A percentile compares a stretch with the other conserved stretches of the same genome.
These are phyloP conservation scores for Dillenia suffruticosa DNA, from an alignment of 164 flowering plant genomes.

Conservation along the genomic window DNA sequence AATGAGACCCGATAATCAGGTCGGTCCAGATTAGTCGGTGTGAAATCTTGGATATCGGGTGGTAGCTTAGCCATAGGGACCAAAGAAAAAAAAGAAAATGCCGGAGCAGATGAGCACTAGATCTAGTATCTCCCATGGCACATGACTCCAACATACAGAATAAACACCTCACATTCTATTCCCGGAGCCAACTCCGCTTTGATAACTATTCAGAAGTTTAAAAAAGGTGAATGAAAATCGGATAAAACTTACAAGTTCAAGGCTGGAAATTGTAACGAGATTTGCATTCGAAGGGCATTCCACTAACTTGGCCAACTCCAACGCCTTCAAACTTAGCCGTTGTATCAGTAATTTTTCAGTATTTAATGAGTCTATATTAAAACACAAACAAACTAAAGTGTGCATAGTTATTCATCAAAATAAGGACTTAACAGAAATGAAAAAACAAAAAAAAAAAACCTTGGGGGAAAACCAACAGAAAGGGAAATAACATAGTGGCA, in stretches of 20 bases:
- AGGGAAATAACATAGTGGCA: conserved; percentile 60
- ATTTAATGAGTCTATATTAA: background rate
- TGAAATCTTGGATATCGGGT: no score
- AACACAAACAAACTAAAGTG: no score
- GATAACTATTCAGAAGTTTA: background rate
- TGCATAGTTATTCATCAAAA: no score
- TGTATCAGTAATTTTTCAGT: conserved; percentile 36
- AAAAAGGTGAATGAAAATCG: background rate
- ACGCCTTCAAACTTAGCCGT: conserved; percentile 54
- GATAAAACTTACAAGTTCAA: conserved; percentile 24
- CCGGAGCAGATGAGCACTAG: no score
- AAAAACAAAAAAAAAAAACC: conserved; percentile 36
- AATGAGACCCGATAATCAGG: no score
- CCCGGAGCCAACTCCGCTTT: conserved; percentile 2
- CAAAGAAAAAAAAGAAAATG: no score
- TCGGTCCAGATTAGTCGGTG: no score
- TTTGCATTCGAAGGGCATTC: conserved; percentile 56
- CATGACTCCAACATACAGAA: no score
- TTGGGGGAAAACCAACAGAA: conserved; percentile 67
- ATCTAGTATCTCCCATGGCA: no score
- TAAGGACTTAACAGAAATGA: background rate
- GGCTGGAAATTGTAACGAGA: conserved; percentile 24
- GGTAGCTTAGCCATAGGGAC: no score
- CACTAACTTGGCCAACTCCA: conserved; percentile 50
- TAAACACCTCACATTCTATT: no score